Evolutionary conservation across 805 yeast species (phyloP).

Genomic region (Nakazawaea anatomiae): DNA sequence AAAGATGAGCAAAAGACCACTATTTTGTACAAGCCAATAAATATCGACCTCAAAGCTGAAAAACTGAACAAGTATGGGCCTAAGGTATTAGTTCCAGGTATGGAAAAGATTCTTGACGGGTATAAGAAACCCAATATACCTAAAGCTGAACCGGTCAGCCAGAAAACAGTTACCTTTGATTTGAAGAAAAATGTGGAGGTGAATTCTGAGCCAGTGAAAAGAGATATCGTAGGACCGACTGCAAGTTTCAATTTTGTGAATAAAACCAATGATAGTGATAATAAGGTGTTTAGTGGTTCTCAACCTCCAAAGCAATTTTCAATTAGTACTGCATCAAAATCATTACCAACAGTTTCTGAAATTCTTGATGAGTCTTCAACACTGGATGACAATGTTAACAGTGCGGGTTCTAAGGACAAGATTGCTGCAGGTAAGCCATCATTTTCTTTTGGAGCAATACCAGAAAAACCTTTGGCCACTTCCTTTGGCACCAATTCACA

Average conservation of each 20-base stretch:
- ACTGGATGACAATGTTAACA: neutral
- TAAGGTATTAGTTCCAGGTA: slow-evolving; percentile 2
- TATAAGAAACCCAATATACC: neutral
- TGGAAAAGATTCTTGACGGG: slow-evolving; percentile 5
- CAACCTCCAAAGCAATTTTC: neutral
- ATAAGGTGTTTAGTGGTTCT: neutral
- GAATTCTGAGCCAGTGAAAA: neutral
- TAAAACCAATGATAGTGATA: neutral
- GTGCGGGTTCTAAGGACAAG: neutral
- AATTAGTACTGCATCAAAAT: no score
- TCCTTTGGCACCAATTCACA: neutral
- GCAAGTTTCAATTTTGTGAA: slow-evolving; percentile 4
- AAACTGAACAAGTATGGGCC: slow-evolving; percentile 6
- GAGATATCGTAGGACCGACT: slow-evolving; percentile 1
- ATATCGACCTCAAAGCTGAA: neutral
- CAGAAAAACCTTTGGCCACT: neutral
- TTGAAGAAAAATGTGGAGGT: neutral
- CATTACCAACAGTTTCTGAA: no score
- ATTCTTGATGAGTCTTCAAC: neutral
- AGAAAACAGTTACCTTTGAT: neutral
- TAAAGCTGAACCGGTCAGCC: neutral
- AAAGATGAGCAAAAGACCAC: neutral
- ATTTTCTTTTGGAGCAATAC: slow-evolving; percentile 1
- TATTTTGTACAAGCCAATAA: slow-evolving; percentile 2
- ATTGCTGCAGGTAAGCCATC: neutral